These are phyloP conservation scores for Entoloma clypeatum DNA, from an alignment of 1,284 basidiomycete species.

Conservation along the genomic window DNA sequence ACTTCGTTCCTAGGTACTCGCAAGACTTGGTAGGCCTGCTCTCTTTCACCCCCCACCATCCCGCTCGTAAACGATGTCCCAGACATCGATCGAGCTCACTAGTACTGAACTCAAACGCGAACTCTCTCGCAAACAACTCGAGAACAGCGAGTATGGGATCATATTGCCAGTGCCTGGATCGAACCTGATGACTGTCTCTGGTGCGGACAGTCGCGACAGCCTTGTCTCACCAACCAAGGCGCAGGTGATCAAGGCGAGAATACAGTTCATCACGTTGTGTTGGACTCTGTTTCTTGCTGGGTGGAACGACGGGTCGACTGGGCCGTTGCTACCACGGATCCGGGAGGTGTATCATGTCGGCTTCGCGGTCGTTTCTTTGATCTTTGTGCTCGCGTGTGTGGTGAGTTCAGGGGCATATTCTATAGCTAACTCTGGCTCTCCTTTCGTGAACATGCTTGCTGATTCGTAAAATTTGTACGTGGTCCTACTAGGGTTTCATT, in stretches of 20 bases:
- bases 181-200: too few species aligned
- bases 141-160: too few species aligned
- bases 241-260: slow-evolving; percentile 17
- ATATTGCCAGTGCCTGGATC: too few species aligned
- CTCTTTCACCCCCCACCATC: too few species aligned
- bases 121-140: too few species aligned
- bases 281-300: slow-evolving; percentile 42
- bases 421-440: not conserved
- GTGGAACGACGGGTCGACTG: slow-evolving; percentile 56
- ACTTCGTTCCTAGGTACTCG: too few species aligned
- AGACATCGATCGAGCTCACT: too few species aligned
- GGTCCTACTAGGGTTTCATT: slow-evolving; percentile 43
- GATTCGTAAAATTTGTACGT: not conserved
- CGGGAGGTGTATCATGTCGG: slow-evolving; percentile 51
- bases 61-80: too few species aligned
- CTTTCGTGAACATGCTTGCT: not conserved
- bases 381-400: not conserved
- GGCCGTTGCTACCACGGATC: slow-evolving; percentile 54
- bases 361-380: not conserved
- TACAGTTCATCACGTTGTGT: slow-evolving; percentile 34
- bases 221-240: too few species aligned
- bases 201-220: too few species aligned
- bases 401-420: slow-evolving; percentile 4
- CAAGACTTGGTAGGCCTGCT: too few species aligned
- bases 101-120: too few species aligned